Conservation (phyloP, 1,284 basidiomycete genomes). For the Pseudozyma flocculosa region DNA sequence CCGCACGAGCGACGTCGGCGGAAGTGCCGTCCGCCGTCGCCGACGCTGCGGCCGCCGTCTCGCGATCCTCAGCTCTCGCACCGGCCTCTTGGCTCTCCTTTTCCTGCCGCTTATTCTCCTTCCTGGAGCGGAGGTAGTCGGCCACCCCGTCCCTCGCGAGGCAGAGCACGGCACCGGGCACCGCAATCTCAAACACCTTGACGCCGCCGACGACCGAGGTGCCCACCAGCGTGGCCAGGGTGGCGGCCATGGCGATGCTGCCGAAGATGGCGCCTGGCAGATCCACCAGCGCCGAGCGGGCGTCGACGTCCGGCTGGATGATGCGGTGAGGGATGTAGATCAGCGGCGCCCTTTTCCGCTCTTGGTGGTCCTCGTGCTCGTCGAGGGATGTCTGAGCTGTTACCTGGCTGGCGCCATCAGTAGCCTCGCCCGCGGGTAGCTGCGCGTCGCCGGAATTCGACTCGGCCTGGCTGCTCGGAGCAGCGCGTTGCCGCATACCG, state of each 20-base stretch:
- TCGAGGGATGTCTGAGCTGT: not conserved
- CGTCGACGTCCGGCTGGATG: constrained; percentile 61
- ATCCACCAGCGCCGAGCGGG: constrained; percentile 62
- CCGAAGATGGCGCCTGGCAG: constrained; percentile 63
- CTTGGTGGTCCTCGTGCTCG: not conserved
- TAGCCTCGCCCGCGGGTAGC: too few relatives aligned
- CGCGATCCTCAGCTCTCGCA: not conserved
- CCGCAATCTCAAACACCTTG: constrained; percentile 69
- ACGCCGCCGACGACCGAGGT: constrained; percentile 64
- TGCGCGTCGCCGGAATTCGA: too few relatives aligned
- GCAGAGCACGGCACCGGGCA: constrained; percentile 80
- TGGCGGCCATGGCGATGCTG: constrained; percentile 62
- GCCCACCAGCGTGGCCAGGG: constrained; percentile 66
- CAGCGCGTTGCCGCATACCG: too few relatives aligned
- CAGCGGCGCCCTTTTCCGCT: constrained; percentile 10
- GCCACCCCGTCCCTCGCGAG: constrained; percentile 71
- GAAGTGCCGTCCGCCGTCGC: too few relatives aligned
- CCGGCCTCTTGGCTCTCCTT: constrained; percentile 1
- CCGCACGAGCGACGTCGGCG: constrained; percentile 1
- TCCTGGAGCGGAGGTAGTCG: constrained; percentile 57
- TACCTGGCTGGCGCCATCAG: too few relatives aligned
- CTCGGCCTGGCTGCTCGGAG: too few relatives aligned
- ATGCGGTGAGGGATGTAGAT: constrained; percentile 60
- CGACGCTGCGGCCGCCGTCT: too few relatives aligned
- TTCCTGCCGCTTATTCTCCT: constrained; percentile 11